phyloP scores from a whole-genome alignment of 805 yeast species.

The Wickerhamomyces silvicola region DNA sequence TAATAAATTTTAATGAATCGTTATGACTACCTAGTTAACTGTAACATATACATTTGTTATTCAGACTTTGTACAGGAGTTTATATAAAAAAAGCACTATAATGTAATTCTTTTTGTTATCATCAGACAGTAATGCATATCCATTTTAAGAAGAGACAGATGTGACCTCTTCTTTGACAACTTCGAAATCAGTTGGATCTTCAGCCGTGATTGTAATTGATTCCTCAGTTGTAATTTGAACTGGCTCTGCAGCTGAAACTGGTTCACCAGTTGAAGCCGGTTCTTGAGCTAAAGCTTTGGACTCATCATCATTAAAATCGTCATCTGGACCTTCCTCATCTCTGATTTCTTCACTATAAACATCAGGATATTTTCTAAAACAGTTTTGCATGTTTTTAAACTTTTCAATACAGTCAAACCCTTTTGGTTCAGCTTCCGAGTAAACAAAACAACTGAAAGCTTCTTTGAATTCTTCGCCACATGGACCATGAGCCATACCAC shows the following conservation, averaged over 20 bases:
- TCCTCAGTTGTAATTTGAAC: slow-evolving; percentile 9
- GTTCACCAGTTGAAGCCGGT: slow-evolving; percentile 8
- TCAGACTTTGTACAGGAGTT: not conserved
- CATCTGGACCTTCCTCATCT: slow-evolving; percentile 56
- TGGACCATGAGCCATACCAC: slow-evolving; percentile 99
- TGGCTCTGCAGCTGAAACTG: slow-evolving; percentile 7
- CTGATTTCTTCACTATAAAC: slow-evolving; percentile 86
- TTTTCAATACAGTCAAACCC: slow-evolving; percentile 92
- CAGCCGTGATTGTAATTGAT: no score
- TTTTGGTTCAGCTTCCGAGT: slow-evolving; percentile 91
- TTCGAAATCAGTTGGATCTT: slow-evolving; percentile 3
- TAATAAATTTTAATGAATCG: slow-evolving; percentile 1
- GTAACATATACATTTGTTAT: no score
- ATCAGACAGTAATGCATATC: no score
- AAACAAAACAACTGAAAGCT: slow-evolving; percentile 92
- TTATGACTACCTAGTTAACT: no score
- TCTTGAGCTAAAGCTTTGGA: slow-evolving; percentile 11
- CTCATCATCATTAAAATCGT: slow-evolving; percentile 13
- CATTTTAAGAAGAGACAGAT: no score
- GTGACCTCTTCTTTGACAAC: slow-evolving; percentile 11
- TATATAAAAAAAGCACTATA: no score
- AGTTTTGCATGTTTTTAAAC: slow-evolving; percentile 86
- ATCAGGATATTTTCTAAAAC: slow-evolving; percentile 91
- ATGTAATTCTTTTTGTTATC: no score
- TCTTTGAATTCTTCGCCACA: slow-evolving; percentile 94